A percentile compares a stretch with the other conserved stretches of the same genome.
Conservation (phyloP, 2,329 filamentous ascomycete genomes). For the Leptographium wingfieldii region DNA sequence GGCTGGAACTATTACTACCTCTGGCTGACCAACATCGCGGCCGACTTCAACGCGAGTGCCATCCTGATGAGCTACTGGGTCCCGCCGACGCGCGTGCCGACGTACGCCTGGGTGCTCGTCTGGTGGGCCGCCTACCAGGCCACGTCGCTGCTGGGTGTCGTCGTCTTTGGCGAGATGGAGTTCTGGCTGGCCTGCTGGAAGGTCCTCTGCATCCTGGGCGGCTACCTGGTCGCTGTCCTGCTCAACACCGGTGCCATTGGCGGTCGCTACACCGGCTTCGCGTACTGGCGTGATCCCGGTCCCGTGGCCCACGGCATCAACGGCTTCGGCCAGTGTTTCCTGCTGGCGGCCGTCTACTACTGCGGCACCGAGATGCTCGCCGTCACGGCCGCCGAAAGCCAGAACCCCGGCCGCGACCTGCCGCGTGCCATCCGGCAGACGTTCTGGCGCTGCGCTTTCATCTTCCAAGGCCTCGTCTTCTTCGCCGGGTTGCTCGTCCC, state of each 20-base stretch:
- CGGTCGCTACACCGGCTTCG: slow-evolving; percentile 12
- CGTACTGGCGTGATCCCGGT: slow-evolving; percentile 29
- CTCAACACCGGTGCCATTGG: slow-evolving; percentile 25
- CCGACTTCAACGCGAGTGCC: slow-evolving; percentile 11
- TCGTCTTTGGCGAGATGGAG: slow-evolving; percentile 30
- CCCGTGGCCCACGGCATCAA: slow-evolving; percentile 39
- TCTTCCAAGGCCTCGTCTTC: slow-evolving; percentile 19
- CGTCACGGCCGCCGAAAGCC: slow-evolving; percentile 12
- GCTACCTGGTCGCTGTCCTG: slow-evolving; percentile 36
- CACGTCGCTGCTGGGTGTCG: slow-evolving; percentile 21
- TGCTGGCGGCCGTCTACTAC: slow-evolving; percentile 17
- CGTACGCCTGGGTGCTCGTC: slow-evolving; percentile 31
- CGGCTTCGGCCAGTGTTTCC: slow-evolving; percentile 26
- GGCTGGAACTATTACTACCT: slow-evolving; percentile 39
- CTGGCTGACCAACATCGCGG: slow-evolving; percentile 23
- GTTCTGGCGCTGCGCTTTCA: slow-evolving; percentile 25
- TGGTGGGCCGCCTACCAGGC: slow-evolving; percentile 22
- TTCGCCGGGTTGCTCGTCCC: slow-evolving; percentile 17
- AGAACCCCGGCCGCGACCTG: slow-evolving; percentile 12
- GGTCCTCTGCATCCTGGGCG: slow-evolving; percentile 20
- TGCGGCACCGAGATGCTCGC: slow-evolving; percentile 14
- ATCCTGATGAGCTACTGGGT: slow-evolving; percentile 32
- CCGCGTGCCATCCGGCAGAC: slow-evolving; percentile 13
- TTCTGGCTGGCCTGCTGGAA: slow-evolving; percentile 32
- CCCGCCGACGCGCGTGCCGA: slow-evolving; percentile 22